phyloP scores from a whole-genome alignment of 192 early-diverging fungal genomes.

The Thamnidium elegans region DNA sequence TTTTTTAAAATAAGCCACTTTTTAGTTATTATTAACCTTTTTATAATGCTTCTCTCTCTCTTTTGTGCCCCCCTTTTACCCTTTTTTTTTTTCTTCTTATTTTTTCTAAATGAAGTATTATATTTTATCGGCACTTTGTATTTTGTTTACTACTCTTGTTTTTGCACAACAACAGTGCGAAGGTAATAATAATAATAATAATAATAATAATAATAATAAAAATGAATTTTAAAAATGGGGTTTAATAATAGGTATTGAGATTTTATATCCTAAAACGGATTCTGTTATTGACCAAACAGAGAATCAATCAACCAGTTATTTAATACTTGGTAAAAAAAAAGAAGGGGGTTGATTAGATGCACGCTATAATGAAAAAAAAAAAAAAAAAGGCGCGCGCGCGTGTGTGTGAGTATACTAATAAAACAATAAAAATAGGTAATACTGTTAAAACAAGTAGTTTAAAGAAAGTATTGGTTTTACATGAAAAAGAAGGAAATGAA shows the following conservation, averaged over 20 bases:
- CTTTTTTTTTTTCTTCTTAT: constrained; percentile 7
- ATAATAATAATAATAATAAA: not conserved
- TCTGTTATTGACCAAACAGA: constrained; percentile 9
- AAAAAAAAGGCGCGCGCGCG: not conserved
- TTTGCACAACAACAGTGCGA: not conserved
- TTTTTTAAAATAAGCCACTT: not conserved
- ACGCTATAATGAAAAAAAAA: too few species aligned
- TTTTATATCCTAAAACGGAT: constrained; percentile 17
- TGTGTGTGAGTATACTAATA: not conserved
- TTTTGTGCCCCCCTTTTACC: not conserved
- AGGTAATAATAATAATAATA: constrained; percentile 2
- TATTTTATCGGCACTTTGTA: not conserved
- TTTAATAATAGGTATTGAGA: constrained; percentile 12
- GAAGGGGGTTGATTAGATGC: not conserved
- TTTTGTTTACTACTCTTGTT: not conserved
- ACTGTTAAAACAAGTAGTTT: not conserved
- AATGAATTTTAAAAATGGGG: not conserved
- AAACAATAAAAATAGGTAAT: constrained; percentile 3
- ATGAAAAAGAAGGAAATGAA: constrained; percentile 3
- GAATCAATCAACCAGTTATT: constrained; percentile 7
- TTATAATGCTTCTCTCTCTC: not conserved
- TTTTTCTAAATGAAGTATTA: not conserved
- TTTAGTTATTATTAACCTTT: not conserved
- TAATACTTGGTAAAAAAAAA: constrained; percentile 16
- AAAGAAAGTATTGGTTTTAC: not conserved